Evolutionary conservation across 169 alveolate species (phyloP).

Genomic region (Eimeria falciformis): DNA sequence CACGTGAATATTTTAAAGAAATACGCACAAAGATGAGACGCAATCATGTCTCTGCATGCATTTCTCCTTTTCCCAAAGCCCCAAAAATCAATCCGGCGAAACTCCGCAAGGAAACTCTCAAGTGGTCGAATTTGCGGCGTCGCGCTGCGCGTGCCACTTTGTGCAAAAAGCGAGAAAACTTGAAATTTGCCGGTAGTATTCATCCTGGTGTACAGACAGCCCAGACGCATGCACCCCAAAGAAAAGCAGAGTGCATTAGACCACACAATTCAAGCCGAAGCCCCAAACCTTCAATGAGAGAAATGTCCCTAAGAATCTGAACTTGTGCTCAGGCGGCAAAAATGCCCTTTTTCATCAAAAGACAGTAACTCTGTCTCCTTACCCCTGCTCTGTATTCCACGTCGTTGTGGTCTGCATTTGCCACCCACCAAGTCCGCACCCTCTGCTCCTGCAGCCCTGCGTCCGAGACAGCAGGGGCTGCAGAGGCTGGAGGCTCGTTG

Average conservation of each 20-base stretch:
- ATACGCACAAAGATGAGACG: too few relatives aligned
- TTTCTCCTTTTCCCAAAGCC: too few relatives aligned
- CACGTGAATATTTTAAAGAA: too few relatives aligned
- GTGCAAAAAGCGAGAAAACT: conserved; percentile 7
- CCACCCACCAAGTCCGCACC: conserved; percentile 87
- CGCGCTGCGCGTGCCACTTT: conserved; percentile 9
- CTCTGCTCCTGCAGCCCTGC: conserved; percentile 60
- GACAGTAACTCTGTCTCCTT: background rate
- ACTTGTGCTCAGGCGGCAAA: too few relatives aligned
- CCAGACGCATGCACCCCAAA: background rate
- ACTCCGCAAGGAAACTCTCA: too few relatives aligned
- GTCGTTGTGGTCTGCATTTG: conserved; percentile 86
- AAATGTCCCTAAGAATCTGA: too few relatives aligned
- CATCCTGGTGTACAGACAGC: conserved; percentile 3
- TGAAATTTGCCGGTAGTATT: conserved; percentile 12
- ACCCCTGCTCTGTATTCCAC: conserved; percentile 79
- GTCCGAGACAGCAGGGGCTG: background rate
- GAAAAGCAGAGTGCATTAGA: background rate
- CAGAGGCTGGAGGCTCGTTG: background rate
- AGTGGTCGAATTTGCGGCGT: background rate
- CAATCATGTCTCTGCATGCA: too few relatives aligned
- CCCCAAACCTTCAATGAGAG: background rate
- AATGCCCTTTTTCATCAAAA: too few relatives aligned
- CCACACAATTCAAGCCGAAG: background rate
- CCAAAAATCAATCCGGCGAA: too few relatives aligned